Percentiles rank a stretch among this genome's conserved stretches.
Evolutionary conservation across 371 early-diverging fungal genomes (phyloP).

Genomic region (Sporodiniella umbellata): DNA sequence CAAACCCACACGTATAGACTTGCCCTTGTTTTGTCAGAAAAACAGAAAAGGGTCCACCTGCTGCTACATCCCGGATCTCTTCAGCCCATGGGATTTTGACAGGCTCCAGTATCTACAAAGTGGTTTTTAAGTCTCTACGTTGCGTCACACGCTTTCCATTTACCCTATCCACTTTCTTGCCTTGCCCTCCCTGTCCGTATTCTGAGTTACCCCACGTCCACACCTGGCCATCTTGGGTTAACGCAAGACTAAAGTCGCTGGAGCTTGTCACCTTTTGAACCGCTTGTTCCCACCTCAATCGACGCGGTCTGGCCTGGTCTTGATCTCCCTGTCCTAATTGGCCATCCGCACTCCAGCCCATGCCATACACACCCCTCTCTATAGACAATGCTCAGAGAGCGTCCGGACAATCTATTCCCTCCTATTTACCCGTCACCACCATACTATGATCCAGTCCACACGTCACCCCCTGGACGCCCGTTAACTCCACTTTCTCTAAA

Average conservation of each 20-base stretch:
- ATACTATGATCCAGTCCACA: slow-evolving; percentile 76
- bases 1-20: slow-evolving; percentile 73
- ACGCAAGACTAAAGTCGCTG: slow-evolving; percentile 71
- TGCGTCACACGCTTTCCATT: slow-evolving; percentile 2
- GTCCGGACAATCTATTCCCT: not conserved
- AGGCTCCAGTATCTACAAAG: slow-evolving; percentile 59
- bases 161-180: slow-evolving; percentile 68
- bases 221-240: slow-evolving; percentile 51
- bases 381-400: no score
- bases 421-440: slow-evolving; percentile 41
- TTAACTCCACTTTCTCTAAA: slow-evolving; percentile 19
- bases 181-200: slow-evolving; percentile 77
- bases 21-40: slow-evolving; percentile 56
- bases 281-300: slow-evolving; percentile 28
- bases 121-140: not conserved
- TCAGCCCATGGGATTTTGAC: slow-evolving; percentile 33
- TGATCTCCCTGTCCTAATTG: slow-evolving; percentile 68
- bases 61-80: slow-evolving; percentile 58
- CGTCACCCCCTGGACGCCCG: slow-evolving; percentile 45
- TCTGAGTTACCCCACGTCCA: slow-evolving; percentile 86
- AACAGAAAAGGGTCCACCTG: slow-evolving; percentile 73
- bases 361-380: slow-evolving; percentile 55
- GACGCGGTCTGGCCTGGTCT: slow-evolving; percentile 45
- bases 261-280: slow-evolving; percentile 58
- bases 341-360: slow-evolving; percentile 86